phyloP scores from a whole-genome alignment of 2,329 filamentous ascomycete species.

The Ophiocordyceps sinensis region DNA sequence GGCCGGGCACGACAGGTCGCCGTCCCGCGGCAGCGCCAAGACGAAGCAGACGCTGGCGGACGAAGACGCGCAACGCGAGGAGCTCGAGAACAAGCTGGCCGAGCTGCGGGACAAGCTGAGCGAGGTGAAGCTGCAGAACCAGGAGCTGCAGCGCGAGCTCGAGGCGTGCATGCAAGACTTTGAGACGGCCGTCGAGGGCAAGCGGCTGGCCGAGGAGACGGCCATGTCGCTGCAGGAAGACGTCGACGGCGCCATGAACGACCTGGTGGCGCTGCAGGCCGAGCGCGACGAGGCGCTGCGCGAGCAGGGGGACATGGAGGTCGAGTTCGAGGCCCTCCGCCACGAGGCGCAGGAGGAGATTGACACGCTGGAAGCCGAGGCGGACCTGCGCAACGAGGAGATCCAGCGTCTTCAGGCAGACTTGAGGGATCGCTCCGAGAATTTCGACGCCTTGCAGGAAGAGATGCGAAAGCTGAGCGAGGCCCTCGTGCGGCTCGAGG shows the following conservation, averaged over 20 bases:
- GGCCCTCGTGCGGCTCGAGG: conserved; percentile 71
- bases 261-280: conserved; percentile 61
- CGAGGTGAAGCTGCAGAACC: conserved; percentile 74
- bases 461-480: conserved; percentile 91
- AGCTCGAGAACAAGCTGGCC: conserved; percentile 71
- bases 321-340: conserved; percentile 44
- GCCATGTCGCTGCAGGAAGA: conserved; percentile 61
- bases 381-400: conserved; percentile 58
- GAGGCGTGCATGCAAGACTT: conserved; percentile 70
- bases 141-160: conserved; percentile 72
- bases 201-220: conserved; percentile 43
- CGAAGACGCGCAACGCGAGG: conserved; percentile 70
- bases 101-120: conserved; percentile 77
- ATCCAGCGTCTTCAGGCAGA: conserved; percentile 56
- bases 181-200: conserved; percentile 52
- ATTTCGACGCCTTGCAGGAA: conserved; percentile 78
- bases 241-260: conserved; percentile 61
- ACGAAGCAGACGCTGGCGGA: conserved; percentile 45
- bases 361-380: conserved; percentile 53
- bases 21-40: conserved; percentile 57
- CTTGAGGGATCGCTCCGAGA: conserved; percentile 64
- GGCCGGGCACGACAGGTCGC: conserved; percentile 53
- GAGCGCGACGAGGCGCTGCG: conserved; percentile 79
- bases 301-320: conserved; percentile 43
- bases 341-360: conserved; percentile 53